Percentiles rank a stretch among this genome's conserved stretches.
Conservation (phyloP, 306 rosid species). For the Ochetophila trinervis region DNA sequence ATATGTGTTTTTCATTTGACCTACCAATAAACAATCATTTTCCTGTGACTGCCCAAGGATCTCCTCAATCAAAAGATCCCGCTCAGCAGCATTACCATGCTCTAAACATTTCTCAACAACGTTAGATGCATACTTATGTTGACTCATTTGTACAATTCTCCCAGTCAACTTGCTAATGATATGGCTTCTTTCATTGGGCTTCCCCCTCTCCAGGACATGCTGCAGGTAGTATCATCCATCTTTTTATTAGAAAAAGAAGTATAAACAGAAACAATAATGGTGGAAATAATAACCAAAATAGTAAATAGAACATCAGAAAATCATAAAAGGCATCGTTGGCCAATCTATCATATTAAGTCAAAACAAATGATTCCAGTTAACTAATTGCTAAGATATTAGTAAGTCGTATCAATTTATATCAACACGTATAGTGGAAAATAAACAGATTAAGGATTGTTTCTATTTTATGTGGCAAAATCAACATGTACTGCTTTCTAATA, state of each 20-base stretch:
- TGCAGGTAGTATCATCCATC: conserved; percentile 28
- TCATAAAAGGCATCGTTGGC: not conserved
- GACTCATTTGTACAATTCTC: conserved; percentile 58
- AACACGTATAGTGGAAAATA: too few species aligned
- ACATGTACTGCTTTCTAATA: too few species aligned
- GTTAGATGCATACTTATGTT: conserved; percentile 84
- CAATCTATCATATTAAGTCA: not conserved
- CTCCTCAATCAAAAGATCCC: conserved; percentile 61
- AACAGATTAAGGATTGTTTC: too few species aligned
- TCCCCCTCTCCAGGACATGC: conserved; percentile 70
- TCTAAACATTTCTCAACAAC: conserved; percentile 89
- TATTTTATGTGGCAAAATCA: too few species aligned
- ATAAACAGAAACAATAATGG: not conserved
- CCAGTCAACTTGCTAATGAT: conserved; percentile 54
- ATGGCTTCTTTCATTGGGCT: conserved; percentile 50
- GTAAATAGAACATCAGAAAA: not conserved
- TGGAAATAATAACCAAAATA: not conserved
- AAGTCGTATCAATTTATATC: too few species aligned
- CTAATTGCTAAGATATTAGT: too few species aligned
- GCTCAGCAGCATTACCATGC: conserved; percentile 63
- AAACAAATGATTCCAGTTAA: too few species aligned
- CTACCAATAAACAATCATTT: conserved; percentile 69
- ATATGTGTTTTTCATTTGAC: not conserved
- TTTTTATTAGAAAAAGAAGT: conserved; percentile 4
- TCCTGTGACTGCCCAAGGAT: conserved; percentile 65